phyloP scores from a whole-genome alignment of 495 filamentous ascomycete genomes.

The Penicillium canescens region DNA sequence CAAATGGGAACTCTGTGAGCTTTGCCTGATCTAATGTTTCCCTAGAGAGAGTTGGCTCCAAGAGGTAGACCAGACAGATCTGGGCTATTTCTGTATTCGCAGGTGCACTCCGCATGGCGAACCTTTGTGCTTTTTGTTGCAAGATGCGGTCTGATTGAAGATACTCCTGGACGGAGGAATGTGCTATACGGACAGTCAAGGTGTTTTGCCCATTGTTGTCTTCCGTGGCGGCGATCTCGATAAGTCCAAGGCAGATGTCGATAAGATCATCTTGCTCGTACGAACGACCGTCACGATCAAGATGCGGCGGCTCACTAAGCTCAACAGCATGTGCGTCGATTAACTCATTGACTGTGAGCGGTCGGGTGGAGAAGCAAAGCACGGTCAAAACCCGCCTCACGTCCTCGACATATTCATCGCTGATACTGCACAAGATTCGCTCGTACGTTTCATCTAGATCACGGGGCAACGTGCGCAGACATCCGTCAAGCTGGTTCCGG shows the following conservation, averaged over 20 bases:
- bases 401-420: slow-evolving; percentile 19
- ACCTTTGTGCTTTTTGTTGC: slow-evolving; percentile 21
- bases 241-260: slow-evolving; percentile 33
- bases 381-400: slow-evolving; percentile 30
- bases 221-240: slow-evolving; percentile 16
- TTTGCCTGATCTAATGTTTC: slow-evolving; percentile 1
- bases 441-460: slow-evolving; percentile 39
- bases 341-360: slow-evolving; percentile 32
- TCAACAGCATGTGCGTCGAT: slow-evolving; percentile 30
- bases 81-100: slow-evolving; percentile 30
- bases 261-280: slow-evolving; percentile 22
- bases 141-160: slow-evolving; percentile 35
- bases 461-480: slow-evolving; percentile 30
- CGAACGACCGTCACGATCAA: slow-evolving; percentile 26
- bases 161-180: slow-evolving; percentile 44
- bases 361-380: slow-evolving; percentile 29
- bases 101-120: slow-evolving; percentile 15
- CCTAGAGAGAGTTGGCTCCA: slow-evolving; percentile 23
- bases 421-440: slow-evolving; percentile 31
- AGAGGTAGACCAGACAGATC: slow-evolving; percentile 34
- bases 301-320: slow-evolving; percentile 9
- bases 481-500: slow-evolving; percentile 26
- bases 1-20: slow-evolving; percentile 22
- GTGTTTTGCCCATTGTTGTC: not conserved
- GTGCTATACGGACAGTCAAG: slow-evolving; percentile 29